Base-by-base conservation (phyloP, 192 early-diverging fungal genomes). In the Gaertneriomyces semiglobifer region DNA sequence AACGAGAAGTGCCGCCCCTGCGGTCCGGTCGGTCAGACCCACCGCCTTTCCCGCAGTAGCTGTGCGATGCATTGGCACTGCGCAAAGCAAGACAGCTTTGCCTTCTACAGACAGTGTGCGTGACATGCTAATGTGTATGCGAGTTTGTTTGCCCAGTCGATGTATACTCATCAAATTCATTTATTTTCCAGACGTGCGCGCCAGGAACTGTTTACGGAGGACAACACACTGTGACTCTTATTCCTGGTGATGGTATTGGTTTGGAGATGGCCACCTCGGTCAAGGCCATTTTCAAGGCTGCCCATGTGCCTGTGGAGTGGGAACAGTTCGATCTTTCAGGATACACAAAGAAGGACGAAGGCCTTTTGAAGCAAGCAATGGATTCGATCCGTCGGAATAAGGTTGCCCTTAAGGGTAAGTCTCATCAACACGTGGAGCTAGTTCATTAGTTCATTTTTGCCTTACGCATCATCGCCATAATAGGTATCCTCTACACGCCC, bases 241-340 rank as follows among this genome's bases (percentile, higher is more conserved):
- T 99, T 68, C 96, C 96, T 45, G 96, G 96, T 74, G 96, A 99
- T 80, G 96, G 96, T 79, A 88, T 99, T 69, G 96, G 96, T 67
- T 86, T 90, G 71, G 96, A 99, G 74, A 92, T 90, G 70, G 89
- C 93, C 45, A 73, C 79, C 8, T 84, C 95, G 16, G 93, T 99
- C 43, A 95, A 97, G 85, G 84, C 90, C 56, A 86, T 99, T 58
- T 99, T 99, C 81, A 88, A 85, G 70, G 95, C 94, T 16, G 89
- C 89, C 71, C 86, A 89, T 58, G 93, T 94, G 25, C 96, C 96
- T 18, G 87, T 99, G 63, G 89, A 96, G 75, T 99, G 91, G 83
- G 95, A 99, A 78, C 94, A 96, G 80, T 95, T 91, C 64, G 93
- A 99, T 76, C 86, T 99, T 58, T 91, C 94, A 62, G 93, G 93